A percentile compares a stretch with the other conserved stretches of the same genome.
These are phyloP conservation scores for Brassica balearica DNA, from an alignment of 441 rosid species.

Conservation along the genomic window DNA sequence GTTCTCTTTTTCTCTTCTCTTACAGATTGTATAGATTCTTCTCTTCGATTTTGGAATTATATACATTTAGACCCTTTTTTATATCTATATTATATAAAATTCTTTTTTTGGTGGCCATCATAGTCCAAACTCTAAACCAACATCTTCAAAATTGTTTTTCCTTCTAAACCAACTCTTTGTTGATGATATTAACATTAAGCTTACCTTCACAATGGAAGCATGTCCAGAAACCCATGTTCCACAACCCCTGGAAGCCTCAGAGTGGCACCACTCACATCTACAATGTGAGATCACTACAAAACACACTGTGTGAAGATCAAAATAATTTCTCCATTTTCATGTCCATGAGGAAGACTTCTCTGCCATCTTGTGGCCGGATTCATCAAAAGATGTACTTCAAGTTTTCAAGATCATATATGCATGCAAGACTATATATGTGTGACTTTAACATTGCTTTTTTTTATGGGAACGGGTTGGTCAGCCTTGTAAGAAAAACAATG, in stretches of 20 bases:
- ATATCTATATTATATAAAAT: background rate
- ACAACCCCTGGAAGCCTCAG: no score
- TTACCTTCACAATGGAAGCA: background rate
- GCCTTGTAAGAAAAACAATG: no score
- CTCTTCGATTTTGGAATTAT: constrained; percentile 27
- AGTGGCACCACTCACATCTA: no score
- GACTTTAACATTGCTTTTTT: no score
- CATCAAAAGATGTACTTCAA: background rate
- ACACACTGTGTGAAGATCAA: background rate
- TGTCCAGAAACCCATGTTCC: no score
- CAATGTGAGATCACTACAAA: no score
- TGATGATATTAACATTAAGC: background rate
- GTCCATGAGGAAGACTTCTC: background rate
- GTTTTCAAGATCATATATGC: background rate
- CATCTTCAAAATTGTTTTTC: background rate
- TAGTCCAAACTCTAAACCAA: background rate
- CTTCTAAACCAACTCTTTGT: background rate
- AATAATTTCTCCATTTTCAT: background rate
- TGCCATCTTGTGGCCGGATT: background rate
- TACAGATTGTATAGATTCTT: constrained; percentile 49
- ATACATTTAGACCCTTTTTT: background rate
- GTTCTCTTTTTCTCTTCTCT: constrained; percentile 40
- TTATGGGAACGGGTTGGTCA: no score
- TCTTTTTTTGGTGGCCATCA: background rate
- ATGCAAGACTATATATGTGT: no score